Base-by-base conservation (phyloP, 2,329 filamentous ascomycete species). In the Davidsoniella australis region DNA sequence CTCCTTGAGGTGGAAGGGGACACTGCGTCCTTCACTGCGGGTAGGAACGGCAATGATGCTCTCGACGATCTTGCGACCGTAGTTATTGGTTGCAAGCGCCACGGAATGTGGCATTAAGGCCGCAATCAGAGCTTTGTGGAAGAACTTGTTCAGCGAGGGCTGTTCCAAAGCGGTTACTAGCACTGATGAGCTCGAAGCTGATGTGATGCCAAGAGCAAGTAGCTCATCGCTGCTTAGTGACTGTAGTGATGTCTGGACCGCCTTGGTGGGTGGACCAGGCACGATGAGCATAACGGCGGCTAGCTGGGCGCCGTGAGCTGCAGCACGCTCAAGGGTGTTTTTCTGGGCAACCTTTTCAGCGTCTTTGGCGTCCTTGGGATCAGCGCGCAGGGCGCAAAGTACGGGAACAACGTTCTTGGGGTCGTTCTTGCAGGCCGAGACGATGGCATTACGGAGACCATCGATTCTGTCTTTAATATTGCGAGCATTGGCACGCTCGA, bases 401-500 rank as follows among this genome's bases (percentile, higher is more conserved):
- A 66, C 70, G 23, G 67, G 68, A 8, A 74, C 61, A 8, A 75
- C 61, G 44, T 65, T 64, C 38, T 68, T 69, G 17, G 68, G 66
- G 44, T 70, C 64, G 7, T 61, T 62, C 18, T 69, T 68, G 47
- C 71, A 70, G 12, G 70, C 68, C 9, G 68, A 63, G 17, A 68
- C 64, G 3, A 76, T 61, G 1, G 66, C 69, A 56, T 62, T 68
- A 45, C 70, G 68, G 17, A 76, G 60, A 47, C 62, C 60, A 48
- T 67, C 66, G 52, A 71, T 63, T 58, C 76, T 65, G 23, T 75
- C 67, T 29, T 70, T 71, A 16, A 72, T 67, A 54, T 77, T 72
- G 16, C 89, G 79, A 8, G 80, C 77, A 4, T 76, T 66, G 60
- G 85, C 94, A 54, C 89, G 76, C 62, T 95, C 86, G 54, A 96